Percentiles rank a stretch among this genome's conserved stretches.
These are phyloP conservation scores for Tolypocladium album DNA, from an alignment of 2,329 filamentous ascomycete species.

Conservation along the genomic window DNA sequence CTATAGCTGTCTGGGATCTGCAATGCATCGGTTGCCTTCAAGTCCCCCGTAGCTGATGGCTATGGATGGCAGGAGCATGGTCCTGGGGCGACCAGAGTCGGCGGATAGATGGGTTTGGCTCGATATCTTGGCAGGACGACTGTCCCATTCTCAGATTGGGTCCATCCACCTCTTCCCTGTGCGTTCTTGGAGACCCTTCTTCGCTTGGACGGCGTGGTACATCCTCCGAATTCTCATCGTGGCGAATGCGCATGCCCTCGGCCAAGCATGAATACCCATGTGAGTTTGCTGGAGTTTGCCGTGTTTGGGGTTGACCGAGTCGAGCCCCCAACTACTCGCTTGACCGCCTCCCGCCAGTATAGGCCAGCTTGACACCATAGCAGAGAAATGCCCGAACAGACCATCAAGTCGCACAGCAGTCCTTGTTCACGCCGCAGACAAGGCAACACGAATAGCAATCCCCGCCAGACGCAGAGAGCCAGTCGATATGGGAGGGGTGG, in stretches of 20 bases:
- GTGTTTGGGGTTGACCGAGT: conserved; percentile 10
- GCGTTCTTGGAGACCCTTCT: not conserved
- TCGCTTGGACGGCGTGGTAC: not conserved
- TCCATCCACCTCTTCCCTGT: conserved; percentile 1
- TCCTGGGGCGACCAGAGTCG: conserved; percentile 20
- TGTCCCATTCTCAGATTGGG: conserved; percentile 4
- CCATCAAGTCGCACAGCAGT: not conserved
- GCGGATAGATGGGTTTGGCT: conserved; percentile 14
- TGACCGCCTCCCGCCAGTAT: conserved; percentile 15
- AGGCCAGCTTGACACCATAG: not conserved
- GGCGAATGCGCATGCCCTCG: not conserved
- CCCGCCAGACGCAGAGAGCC: not conserved
- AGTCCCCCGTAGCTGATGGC: conserved; percentile 35
- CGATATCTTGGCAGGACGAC: conserved; percentile 16
- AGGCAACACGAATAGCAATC: not conserved
- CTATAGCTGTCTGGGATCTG: conserved; percentile 38
- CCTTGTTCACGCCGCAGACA: not conserved
- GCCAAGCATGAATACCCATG: conserved; percentile 4
- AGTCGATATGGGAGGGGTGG: not conserved
- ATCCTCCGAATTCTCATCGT: not conserved
- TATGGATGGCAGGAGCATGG: conserved; percentile 29
- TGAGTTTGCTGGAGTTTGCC: conserved; percentile 9
- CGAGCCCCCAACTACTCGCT: conserved; percentile 11
- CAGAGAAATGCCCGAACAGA: not conserved
- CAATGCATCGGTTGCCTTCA: conserved; percentile 27